phyloP scores from a whole-genome alignment of 2,329 filamentous ascomycete species.

The Apiospora koreana region DNA sequence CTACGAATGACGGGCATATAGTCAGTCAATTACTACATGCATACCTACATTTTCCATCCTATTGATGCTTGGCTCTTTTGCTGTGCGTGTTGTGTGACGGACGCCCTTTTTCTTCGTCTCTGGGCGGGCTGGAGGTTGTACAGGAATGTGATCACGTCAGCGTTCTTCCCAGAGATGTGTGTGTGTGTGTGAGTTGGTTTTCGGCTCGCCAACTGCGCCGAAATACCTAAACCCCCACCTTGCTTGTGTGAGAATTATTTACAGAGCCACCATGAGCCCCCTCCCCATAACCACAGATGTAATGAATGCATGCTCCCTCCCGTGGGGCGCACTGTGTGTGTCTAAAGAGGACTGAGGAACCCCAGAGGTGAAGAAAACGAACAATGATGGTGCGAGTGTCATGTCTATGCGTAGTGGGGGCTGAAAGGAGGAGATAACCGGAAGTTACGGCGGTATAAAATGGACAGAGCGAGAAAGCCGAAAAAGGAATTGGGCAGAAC shows the following conservation, averaged over 20 bases:
- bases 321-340: background rate
- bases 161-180: background rate
- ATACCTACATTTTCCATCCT: background rate
- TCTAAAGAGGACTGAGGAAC: background rate
- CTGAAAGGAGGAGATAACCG: background rate
- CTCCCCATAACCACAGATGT: no score
- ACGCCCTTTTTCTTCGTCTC: background rate
- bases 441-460: background rate
- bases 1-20: background rate
- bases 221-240: background rate
- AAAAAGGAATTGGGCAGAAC: background rate
- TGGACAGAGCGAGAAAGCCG: background rate
- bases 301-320: background rate
- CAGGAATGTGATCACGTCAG: constrained; percentile 4
- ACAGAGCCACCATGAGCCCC: background rate
- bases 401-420: background rate
- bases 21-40: background rate
- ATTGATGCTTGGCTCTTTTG: background rate
- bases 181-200: no score
- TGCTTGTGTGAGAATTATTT: background rate
- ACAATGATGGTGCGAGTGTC: background rate
- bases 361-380: background rate
- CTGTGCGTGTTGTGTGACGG: background rate
- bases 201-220: background rate
- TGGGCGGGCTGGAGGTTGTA: background rate